Evolutionary conservation across 2,329 filamentous ascomycete genomes (phyloP).

Genomic region (Dendrostoma leiphaemia): DNA sequence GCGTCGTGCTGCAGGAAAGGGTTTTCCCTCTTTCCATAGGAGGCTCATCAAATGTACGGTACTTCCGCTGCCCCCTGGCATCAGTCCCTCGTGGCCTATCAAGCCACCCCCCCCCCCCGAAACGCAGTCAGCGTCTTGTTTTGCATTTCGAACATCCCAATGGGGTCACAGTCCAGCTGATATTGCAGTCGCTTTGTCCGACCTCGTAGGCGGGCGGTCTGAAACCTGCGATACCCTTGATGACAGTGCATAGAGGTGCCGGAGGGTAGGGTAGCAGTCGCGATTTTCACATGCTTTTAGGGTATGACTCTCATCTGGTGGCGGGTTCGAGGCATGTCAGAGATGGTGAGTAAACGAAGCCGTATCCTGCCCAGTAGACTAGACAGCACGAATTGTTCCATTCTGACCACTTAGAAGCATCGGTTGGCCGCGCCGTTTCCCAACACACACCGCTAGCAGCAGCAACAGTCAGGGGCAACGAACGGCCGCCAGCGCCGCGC

Average conservation of each 20-base stretch:
- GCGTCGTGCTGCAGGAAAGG: neutral
- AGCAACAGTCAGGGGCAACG: neutral
- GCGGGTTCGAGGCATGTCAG: neutral
- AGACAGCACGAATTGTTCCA: no score
- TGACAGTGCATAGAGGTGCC: slow-evolving; percentile 1
- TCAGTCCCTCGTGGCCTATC: slow-evolving; percentile 4
- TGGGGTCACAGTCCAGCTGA: neutral
- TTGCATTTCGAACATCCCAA: neutral
- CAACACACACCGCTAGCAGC: neutral
- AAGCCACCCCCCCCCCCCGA: slow-evolving; percentile 8
- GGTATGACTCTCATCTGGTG: neutral
- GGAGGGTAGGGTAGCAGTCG: neutral
- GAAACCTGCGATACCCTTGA: neutral
- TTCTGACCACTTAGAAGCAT: no score
- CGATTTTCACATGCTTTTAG: neutral
- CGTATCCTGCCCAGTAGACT: slow-evolving; percentile 7
- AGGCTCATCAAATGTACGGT: neutral
- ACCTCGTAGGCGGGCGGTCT: neutral
- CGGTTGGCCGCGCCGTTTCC: no score
- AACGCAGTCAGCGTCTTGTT: slow-evolving; percentile 20
- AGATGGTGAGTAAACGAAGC: neutral
- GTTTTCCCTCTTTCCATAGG: neutral
- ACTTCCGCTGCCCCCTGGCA: neutral
- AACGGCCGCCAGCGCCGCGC: no score
- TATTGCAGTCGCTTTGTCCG: neutral